A percentile compares a stretch with the other conserved stretches of the same genome.
These are phyloP conservation scores for Sonneratia alba DNA, from an alignment of 345 rosid species.

Conservation along the genomic window DNA sequence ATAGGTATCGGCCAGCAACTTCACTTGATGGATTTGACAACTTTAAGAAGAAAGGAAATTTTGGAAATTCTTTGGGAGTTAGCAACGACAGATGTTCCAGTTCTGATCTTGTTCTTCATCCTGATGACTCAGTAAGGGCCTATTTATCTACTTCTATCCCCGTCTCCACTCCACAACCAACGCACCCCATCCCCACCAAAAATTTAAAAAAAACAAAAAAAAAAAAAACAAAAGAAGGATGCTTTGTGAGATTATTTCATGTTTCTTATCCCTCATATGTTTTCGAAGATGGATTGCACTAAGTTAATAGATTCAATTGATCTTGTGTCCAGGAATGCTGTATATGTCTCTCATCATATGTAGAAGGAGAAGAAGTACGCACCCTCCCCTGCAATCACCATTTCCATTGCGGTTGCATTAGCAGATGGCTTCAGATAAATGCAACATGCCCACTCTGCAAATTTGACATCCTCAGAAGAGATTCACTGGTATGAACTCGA, in stretches of 20 bases:
- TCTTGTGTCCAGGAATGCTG: constrained; percentile 45
- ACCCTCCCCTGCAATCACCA: constrained; percentile 66
- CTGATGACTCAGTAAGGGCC: constrained; percentile 32
- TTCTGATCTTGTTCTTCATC: constrained; percentile 22
- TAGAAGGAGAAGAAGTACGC: constrained; percentile 43
- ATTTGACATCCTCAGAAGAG: constrained; percentile 38
- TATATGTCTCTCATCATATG: constrained; percentile 51
- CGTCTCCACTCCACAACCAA: too few species aligned
- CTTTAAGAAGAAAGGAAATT: constrained; percentile 12
- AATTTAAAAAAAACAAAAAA: too few species aligned
- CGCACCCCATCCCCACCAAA: too few species aligned
- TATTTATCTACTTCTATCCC: background rate
- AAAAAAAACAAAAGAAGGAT: too few species aligned
- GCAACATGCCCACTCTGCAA: constrained; percentile 82
- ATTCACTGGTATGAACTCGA: constrained; percentile 17
- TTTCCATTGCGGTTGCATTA: constrained; percentile 56
- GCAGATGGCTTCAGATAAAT: constrained; percentile 59
- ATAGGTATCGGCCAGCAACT: constrained; percentile 21
- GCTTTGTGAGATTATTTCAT: too few species aligned
- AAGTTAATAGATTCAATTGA: background rate
- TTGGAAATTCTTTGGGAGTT: constrained; percentile 7
- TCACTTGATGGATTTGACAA: constrained; percentile 10
- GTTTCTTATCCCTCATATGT: too few species aligned
- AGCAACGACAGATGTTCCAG: constrained; percentile 9
- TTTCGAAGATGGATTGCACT: background rate